Percentiles rank a stretch among this genome's conserved stretches.
Conservation (phyloP, 2,329 filamentous ascomycete genomes). For the Helminthosporium solani region DNA sequence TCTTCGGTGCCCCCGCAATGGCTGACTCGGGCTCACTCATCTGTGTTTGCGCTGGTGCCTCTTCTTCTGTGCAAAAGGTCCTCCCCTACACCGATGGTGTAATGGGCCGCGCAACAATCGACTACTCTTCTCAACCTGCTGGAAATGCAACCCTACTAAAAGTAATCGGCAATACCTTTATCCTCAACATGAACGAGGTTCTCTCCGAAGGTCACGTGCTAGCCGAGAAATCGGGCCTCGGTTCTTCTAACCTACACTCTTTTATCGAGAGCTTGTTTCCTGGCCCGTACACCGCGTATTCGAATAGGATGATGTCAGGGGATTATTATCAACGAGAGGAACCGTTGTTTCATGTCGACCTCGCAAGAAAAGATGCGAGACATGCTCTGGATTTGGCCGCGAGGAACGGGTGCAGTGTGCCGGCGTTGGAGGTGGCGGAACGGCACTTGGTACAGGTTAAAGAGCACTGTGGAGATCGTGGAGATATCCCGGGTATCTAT, state of each 20-base stretch:
- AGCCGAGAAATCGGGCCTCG: conserved; percentile 78
- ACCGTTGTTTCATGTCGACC: conserved; percentile 79
- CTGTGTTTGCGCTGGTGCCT: conserved; percentile 69
- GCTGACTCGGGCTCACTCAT: conserved; percentile 71
- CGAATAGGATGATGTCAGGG: conserved; percentile 69
- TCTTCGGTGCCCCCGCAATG: conserved; percentile 71
- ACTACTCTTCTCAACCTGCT: conserved; percentile 68
- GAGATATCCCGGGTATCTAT: conserved; percentile 82
- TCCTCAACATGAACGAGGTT: conserved; percentile 78
- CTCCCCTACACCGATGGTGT: conserved; percentile 73
- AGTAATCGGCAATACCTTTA: conserved; percentile 82
- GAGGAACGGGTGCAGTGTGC: conserved; percentile 61
- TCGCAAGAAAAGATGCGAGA: conserved; percentile 78
- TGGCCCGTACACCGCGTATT: conserved; percentile 73
- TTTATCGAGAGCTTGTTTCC: conserved; percentile 75
- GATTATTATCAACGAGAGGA: conserved; percentile 75
- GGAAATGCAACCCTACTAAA: conserved; percentile 72
- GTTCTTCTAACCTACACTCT: conserved; percentile 66
- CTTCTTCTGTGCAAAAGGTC: conserved; percentile 61
- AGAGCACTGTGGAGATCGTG: conserved; percentile 66
- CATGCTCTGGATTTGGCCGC: conserved; percentile 71
- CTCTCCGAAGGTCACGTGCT: conserved; percentile 75
- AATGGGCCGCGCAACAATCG: conserved; percentile 66
- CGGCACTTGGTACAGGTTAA: conserved; percentile 67
- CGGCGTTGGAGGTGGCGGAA: conserved; percentile 66